Percentiles rank a stretch among this genome's conserved stretches.
phyloP scores from a whole-genome alignment of 2,329 filamentous ascomycete genomes.

The Pyrenochaeta sp. region DNA sequence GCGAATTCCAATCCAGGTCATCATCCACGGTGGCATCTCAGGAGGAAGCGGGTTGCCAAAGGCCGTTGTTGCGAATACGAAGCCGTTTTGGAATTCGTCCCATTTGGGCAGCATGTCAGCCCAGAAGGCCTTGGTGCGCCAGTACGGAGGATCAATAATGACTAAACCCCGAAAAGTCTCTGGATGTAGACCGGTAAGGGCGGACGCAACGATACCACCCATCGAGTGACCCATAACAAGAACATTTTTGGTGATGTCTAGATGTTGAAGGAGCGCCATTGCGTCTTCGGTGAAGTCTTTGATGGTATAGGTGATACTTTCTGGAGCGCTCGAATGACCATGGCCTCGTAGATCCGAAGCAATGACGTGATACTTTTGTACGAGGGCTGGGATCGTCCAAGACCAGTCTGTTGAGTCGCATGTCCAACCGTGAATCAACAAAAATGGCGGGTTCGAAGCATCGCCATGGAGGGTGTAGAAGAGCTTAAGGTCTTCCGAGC shows the following conservation, averaged over 20 bases:
- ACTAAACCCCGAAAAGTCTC: slow-evolving; percentile 18
- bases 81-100: neutral
- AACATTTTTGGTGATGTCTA: slow-evolving; percentile 9
- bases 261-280: slow-evolving; percentile 15
- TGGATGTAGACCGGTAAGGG: slow-evolving; percentile 14
- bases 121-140: slow-evolving; percentile 5
- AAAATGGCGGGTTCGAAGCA: slow-evolving; percentile 14
- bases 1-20: slow-evolving; percentile 21
- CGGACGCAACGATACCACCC: slow-evolving; percentile 17
- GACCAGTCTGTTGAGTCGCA: slow-evolving; percentile 26
- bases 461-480: slow-evolving; percentile 27
- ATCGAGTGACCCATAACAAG: slow-evolving; percentile 24
- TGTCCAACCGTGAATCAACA: slow-evolving; percentile 29
- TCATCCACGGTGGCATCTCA: slow-evolving; percentile 20
- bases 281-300: slow-evolving; percentile 13
- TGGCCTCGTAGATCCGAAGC: slow-evolving; percentile 25
- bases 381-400: slow-evolving; percentile 25
- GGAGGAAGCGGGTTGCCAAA: slow-evolving; percentile 9
- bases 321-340: slow-evolving; percentile 19
- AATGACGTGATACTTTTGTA: slow-evolving; percentile 20
- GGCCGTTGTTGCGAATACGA: neutral
- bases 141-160: slow-evolving; percentile 25
- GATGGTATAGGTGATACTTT: slow-evolving; percentile 7
- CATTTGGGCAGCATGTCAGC: slow-evolving; percentile 4
- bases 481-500: slow-evolving; percentile 12